Evolutionary conservation across 2,329 filamentous ascomycete species (phyloP), one percentile per base, ranked within the genome.

Genomic region (Penicillium paneum): DNA sequence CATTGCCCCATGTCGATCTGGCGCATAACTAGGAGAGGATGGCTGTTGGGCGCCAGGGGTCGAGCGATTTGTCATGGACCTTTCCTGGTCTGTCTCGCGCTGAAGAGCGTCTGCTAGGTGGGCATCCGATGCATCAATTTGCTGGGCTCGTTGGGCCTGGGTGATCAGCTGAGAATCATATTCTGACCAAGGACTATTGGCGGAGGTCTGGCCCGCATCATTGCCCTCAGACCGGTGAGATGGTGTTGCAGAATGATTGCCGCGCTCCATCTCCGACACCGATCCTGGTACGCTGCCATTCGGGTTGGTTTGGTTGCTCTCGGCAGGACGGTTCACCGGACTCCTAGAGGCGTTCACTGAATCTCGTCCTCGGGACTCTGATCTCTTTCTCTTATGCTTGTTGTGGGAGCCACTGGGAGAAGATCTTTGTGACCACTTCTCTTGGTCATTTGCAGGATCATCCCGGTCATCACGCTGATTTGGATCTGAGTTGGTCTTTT

Each of bases 351-450:
- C 57, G 32, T 64, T 71, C 51, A 73, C 67, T 47, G 60, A 57
- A 61, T 54, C 57, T 67, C 62, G 71, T 52, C 86, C 86, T 35
- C 77, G 71, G 6, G 87, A 89, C 42, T 79, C 75, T 7, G 89
- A 90, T 56, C 89, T 83, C 72, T 91, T 93, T 54, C 80, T 72
- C 61, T 81, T 81, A 65, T 85, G 83, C 72, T 87, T 88, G 59
- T 62, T 63, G 54, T 60, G 59, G 42, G 40, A 59, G 54, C 29
- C 49, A 12, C 60, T 57, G n/a, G 69, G 67, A 2, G 64, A 61
- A 1, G 68, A 69, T 31, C 56, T 63, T 38, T 60, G 67, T 17
- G 66, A 65, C 28, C 49, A 55, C 46, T 65, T 61, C 12, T 67
- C 64, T 48, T 63, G 65, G 46, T 65, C 61, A 26, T 31, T 41